A percentile compares a stretch with the other conserved stretches of the same genome.
Evolutionary conservation across 805 yeast species (phyloP).

Genomic region (Yarrowia phangngaensis): DNA sequence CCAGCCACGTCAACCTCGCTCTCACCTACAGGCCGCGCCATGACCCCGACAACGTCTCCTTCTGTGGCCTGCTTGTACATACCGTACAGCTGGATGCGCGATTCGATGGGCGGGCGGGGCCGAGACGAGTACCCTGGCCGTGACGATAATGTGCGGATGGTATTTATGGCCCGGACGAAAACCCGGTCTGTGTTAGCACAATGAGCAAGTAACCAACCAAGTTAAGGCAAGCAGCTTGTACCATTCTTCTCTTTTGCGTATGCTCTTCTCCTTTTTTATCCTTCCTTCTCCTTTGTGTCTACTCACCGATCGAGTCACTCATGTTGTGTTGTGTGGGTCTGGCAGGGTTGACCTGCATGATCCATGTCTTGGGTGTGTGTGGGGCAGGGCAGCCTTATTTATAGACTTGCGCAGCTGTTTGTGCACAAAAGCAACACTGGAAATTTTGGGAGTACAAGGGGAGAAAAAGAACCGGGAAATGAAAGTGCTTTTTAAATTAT

Average conservation of each 20-base stretch:
- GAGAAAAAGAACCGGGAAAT: no score
- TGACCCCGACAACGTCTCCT: constrained; percentile 69
- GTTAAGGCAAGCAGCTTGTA: neutral
- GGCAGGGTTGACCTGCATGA: no score
- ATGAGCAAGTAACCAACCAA: neutral
- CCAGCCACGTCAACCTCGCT: constrained; percentile 63
- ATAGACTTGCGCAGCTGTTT: no score
- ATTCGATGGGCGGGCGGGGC: constrained; percentile 74
- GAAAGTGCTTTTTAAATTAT: no score
- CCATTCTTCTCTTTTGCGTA: neutral
- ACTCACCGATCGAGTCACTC: constrained; percentile 26
- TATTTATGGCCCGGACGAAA: constrained; percentile 75
- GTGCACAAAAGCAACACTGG: no score
- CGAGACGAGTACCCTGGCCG: constrained; percentile 58
- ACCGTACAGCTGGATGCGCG: constrained; percentile 67
- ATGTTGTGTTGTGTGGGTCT: no score
- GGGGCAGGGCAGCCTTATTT: no score
- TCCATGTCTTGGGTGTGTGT: no score
- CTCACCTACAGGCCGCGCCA: constrained; percentile 61
- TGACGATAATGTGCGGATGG: constrained; percentile 67
- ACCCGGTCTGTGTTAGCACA: constrained; percentile 54
- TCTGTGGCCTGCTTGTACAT: constrained; percentile 86
- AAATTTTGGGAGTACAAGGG: no score
- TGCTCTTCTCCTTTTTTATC: neutral
- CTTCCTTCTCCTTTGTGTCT: neutral